Evolutionary conservation across 495 filamentous ascomycete genomes (phyloP).

Genomic region (Penicillium soppii): DNA sequence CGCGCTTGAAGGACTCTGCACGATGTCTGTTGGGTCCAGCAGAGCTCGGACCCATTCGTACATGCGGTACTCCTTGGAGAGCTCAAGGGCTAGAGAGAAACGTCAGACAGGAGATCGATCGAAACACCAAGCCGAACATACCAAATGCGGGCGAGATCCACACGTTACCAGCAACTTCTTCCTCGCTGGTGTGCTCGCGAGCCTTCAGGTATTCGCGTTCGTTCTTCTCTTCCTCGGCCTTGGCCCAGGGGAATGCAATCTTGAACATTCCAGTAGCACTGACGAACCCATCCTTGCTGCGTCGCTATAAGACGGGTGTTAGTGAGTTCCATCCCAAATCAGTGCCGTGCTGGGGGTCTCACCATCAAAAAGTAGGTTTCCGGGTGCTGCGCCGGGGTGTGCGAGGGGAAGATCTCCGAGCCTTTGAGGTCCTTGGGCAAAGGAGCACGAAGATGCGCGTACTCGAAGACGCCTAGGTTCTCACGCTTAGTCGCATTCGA

Average conservation of each 20-base stretch:
- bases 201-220: slow-evolving; percentile 86
- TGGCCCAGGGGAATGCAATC: slow-evolving; percentile 93
- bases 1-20: slow-evolving; percentile 52
- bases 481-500: slow-evolving; percentile 66
- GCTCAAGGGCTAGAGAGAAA: slow-evolving; percentile 60
- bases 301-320: slow-evolving; percentile 57
- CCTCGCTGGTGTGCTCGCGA: slow-evolving; percentile 71
- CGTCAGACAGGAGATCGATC: slow-evolving; percentile 3
- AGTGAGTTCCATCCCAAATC: too few relatives aligned
- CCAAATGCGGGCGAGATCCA: slow-evolving; percentile 87
- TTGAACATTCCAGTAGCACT: slow-evolving; percentile 99
- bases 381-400: slow-evolving; percentile 54
- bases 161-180: slow-evolving; percentile 94
- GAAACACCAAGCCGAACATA: slow-evolving; percentile 37
- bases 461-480: slow-evolving; percentile 84
- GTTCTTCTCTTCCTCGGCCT: slow-evolving; percentile 74
- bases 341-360: slow-evolving; percentile 26
- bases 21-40: slow-evolving; percentile 72
- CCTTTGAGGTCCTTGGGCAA: slow-evolving; percentile 80
- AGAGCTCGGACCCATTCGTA: slow-evolving; percentile 85
- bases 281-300: slow-evolving; percentile 89
- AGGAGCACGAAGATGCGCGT: slow-evolving; percentile 90
- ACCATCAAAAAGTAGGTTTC: slow-evolving; percentile 97
- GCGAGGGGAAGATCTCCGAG: slow-evolving; percentile 86
- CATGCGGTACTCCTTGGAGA: slow-evolving; percentile 83